Base-by-base conservation (phyloP, 2,329 filamentous ascomycete species). In the Colletotrichum somersetense region DNA sequence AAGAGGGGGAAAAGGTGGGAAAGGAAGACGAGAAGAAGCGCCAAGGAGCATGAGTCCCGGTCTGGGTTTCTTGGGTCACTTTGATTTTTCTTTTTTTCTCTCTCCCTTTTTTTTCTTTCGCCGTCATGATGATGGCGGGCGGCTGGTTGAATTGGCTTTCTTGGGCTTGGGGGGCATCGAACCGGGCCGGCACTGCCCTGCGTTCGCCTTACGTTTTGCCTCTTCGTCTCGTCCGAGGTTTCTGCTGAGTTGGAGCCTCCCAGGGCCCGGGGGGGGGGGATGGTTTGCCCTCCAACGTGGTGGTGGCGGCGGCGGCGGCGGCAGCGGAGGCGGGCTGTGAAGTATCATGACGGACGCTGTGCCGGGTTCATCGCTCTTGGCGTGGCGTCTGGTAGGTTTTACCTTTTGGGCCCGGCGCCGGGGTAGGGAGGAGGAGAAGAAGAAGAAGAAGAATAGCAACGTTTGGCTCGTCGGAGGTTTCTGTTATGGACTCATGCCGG, bases 361-460 rank as follows among this genome's bases (percentile, higher is more conserved):
- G 65, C 68, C 48, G 66, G 69, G 66, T 64, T 72, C 69, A 72
- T 66, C 69, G 69, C 69, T 69, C 65, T 52, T 69, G 40, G 68
- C 55, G 64, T 53, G 59, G 59, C 65, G 59, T 72, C 30, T 61
- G 53, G 40, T 23, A 3, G 44, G 20, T 69, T 72, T 48, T 26
- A n/a, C n/a, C n/a, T n/a, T n/a, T n/a, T n/a, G n/a, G n/a, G 53
- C 63, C 38, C 30, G 58, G 64, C 40, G 35, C 68, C 64, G 68
- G 68, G 68, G 52, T 58, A 23, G 35, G 52, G 5, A 5, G 40
- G 56, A 58, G 11, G n/a, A 42, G 48, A 16, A 42, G 14, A 3
- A 33, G 35, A 14, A 23, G 23, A 16, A 48, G 61, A 23, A 46
- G n/a, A 8, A 46, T 2, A n/a, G 44, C 5, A 20, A 20, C 18